Evolutionary conservation across 2,329 filamentous ascomycete genomes (phyloP).

Genomic region (Ascochyta pisi): DNA sequence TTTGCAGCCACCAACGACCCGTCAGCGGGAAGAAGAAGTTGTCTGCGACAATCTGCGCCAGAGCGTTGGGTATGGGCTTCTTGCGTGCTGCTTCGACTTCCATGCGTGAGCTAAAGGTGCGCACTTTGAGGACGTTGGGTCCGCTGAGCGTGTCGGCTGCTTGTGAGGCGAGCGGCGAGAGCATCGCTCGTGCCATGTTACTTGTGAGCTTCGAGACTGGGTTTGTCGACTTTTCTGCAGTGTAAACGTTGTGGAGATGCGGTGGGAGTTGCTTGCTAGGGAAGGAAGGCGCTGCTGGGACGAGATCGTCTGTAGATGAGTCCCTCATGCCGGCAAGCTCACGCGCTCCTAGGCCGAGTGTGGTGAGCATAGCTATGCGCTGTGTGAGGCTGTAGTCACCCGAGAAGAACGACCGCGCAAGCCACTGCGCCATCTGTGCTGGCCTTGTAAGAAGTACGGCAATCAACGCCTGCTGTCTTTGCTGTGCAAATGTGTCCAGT

Average conservation of each 20-base stretch:
- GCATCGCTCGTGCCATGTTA: constrained; percentile 72
- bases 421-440: constrained; percentile 80
- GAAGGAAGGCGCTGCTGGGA: constrained; percentile 61
- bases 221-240: constrained; percentile 54
- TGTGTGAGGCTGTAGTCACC: constrained; percentile 91
- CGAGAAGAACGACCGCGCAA: constrained; percentile 83
- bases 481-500: constrained; percentile 72
- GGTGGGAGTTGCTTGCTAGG: constrained; percentile 81
- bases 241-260: constrained; percentile 75
- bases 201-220: constrained; percentile 73
- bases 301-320: constrained; percentile 56
- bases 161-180: constrained; percentile 80
- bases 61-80: constrained; percentile 73
- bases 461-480: constrained; percentile 80
- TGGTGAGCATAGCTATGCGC: constrained; percentile 79
- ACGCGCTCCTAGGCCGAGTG: constrained; percentile 80
- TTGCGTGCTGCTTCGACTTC: constrained; percentile 66
- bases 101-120: constrained; percentile 84
- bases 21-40: constrained; percentile 88
- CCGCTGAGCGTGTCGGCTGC: constrained; percentile 82
- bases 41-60: constrained; percentile 75
- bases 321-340: constrained; percentile 81
- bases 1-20: constrained; percentile 74
- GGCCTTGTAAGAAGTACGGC: constrained; percentile 80
- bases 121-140: constrained; percentile 84